Evolutionary conservation across 2,329 filamentous ascomycete genomes (phyloP), one percentile per base, ranked within the genome.

Genomic region (Escovopsis sp.): DNA sequence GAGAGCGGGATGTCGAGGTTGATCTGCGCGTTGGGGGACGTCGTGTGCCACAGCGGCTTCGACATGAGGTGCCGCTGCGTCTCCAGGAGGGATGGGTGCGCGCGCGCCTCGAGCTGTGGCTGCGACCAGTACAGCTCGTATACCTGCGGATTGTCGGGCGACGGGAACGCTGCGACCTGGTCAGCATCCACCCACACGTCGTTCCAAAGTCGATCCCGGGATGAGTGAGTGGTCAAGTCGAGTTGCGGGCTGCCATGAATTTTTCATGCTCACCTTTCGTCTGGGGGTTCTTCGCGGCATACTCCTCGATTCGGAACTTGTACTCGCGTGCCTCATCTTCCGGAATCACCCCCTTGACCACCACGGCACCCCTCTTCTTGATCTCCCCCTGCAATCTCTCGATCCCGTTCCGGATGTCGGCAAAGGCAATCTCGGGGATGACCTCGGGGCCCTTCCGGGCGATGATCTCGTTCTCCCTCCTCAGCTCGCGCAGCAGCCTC

Each of bases 101-200:
- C 62, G n/a, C 83, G 71, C 4, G 80, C 81, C 47, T 72, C 69
- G 35, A 82, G 63, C 55, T 88, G 83, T 1, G 79, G 65, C 2
- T 68, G 66, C 0, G 79, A 81, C 81, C 81, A 86, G 60, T 86
- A 87, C 2, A 87, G 63, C 55, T 86, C 82, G 51, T 75, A 84
- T 6, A 87, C 81, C 36, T 82, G 76, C 0, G 80, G 81, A 35
- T 78, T 38, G 16, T 45, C 68, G 37, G 79, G 63, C 0, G 69
- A 58, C 0, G 81, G 83, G 47, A 84, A 87, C 2, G 76, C 81
- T 71, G 33, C 2, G 0, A 3, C 7, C 8, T 1, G 25, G 33
- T 45, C 24, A 34, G 27, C 7, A 38, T 30, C 27, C 8, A 30
- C 7, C 7, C 27, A 30, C 27, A 9, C 5, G 11, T 8, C 8